phyloP scores from a whole-genome alignment of 106 monocot genomes.

The Dendrobium officinale region DNA sequence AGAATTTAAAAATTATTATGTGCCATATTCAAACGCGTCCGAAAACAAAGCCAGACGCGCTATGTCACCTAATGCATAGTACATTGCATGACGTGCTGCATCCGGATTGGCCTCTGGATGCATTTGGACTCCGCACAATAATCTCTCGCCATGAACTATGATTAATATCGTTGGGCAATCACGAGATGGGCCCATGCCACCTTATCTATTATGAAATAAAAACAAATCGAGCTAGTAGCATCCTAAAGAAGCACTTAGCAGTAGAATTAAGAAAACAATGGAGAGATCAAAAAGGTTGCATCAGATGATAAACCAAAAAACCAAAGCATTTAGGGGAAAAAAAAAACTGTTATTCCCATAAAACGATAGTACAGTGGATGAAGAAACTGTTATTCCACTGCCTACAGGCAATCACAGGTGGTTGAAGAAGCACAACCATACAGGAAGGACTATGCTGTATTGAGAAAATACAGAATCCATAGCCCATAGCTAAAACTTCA shows the following conservation, averaged over 20 bases:
- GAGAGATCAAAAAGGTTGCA: not conserved
- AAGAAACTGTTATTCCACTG: not conserved
- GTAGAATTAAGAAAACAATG: not conserved
- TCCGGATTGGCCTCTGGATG: too few relatives aligned
- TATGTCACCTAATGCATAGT: too few relatives aligned
- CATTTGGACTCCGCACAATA: too few relatives aligned
- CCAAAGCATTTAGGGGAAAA: too few relatives aligned
- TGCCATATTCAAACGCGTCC: too few relatives aligned
- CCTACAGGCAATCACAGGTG: not conserved
- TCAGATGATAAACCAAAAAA: not conserved
- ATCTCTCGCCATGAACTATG: too few relatives aligned
- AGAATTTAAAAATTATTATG: too few relatives aligned
- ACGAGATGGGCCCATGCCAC: too few relatives aligned
- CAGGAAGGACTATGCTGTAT: not conserved
- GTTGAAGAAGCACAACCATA: not conserved
- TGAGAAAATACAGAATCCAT: slow-evolving; percentile 2
- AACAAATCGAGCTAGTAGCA: not conserved
- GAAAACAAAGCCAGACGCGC: too few relatives aligned
- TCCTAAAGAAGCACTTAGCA: not conserved
- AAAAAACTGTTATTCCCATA: not conserved
- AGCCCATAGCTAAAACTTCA: not conserved
- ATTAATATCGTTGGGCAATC: too few relatives aligned
- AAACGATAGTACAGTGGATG: not conserved
- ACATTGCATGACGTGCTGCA: too few relatives aligned
- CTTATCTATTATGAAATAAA: too few relatives aligned